Percentiles rank a stretch among this genome's conserved stretches.
Evolutionary conservation across 805 yeast species (phyloP).

Genomic region (Zygosaccharomyces bailii): DNA sequence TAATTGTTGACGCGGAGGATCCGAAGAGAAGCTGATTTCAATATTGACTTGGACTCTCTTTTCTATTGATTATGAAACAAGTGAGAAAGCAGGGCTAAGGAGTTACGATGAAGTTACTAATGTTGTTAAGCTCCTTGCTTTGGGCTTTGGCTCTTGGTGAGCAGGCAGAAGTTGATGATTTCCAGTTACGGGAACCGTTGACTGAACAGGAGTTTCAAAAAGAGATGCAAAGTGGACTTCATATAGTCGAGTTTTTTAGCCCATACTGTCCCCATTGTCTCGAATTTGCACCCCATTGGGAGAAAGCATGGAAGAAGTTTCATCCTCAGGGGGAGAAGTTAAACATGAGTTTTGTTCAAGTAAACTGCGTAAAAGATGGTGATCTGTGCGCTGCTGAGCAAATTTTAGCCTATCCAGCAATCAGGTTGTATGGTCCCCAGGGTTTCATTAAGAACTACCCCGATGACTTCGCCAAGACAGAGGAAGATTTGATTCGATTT

Average conservation of each 20-base stretch:
- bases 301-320: slow-evolving; percentile 52
- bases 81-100: neutral
- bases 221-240: slow-evolving; percentile 49
- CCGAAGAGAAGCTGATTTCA: neutral
- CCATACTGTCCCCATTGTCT: slow-evolving; percentile 88
- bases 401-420: slow-evolving; percentile 63
- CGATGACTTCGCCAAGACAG: slow-evolving; percentile 41
- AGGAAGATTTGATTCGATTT: slow-evolving; percentile 50
- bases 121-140: neutral
- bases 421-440: slow-evolving; percentile 65
- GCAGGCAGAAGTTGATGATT: slow-evolving; percentile 2
- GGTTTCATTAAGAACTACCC: slow-evolving; percentile 50
- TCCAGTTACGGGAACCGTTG: slow-evolving; percentile 48
- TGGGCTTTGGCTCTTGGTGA: neutral
- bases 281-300: slow-evolving; percentile 79
- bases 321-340: slow-evolving; percentile 43
- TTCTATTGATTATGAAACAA: too few relatives aligned
- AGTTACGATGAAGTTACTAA: neutral
- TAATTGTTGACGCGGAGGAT: neutral
- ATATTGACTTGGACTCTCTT: neutral
- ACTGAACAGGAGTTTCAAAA: slow-evolving; percentile 49
- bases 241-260: slow-evolving; percentile 83
- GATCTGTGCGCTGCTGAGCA: slow-evolving; percentile 74
- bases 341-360: slow-evolving; percentile 60
- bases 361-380: slow-evolving; percentile 81